Evolutionary conservation across 106 monocot species (phyloP), one percentile per base, ranked within the genome.

Genomic region (Narthecium ossifragum): DNA sequence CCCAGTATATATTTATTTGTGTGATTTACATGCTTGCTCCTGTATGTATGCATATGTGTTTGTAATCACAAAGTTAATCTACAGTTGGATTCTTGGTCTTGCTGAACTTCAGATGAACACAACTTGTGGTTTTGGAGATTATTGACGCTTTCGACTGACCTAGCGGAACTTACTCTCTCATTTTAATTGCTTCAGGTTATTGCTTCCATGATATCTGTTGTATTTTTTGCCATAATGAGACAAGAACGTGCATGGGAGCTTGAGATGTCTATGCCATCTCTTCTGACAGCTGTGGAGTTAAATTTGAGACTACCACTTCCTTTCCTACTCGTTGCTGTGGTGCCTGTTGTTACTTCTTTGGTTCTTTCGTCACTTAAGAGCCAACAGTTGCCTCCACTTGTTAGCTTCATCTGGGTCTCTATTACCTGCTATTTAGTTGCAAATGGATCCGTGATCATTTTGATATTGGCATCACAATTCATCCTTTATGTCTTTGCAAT

Each of bases 161-260:
- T n/a, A n/a, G n/a, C n/a, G n/a, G n/a, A n/a, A n/a, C n/a, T n/a
- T n/a, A n/a, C n/a, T n/a, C n/a, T n/a, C n/a, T n/a, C n/a, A 30
- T 34, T 51, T 14, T 45, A 43, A 18, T 22, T 62, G 27, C 59
- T 77, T 66, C 86, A 98, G 96, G 79, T 98, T 60, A 46, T 74
- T 46, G 90, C 86, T 47, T 81, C 87, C 68, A 71, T 87, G 78
- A 46, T 87, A 32, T 64, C 86, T 53, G 74, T 71, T 5, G 67
- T 81, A 21, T 79, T 98, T 54, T 90, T 98, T 67, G 96, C 75
- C 65, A 49, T 98, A 38, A 90, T 84, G 96, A 75, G 80, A 62
- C 96, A 98, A 84, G 74, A 83, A 46, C 71, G 64, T 62, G 80
- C 86, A 29, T 98, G 90, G 96, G 90, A 98, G 46, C 61, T 81